Evolutionary conservation across 768 basidiomycete genomes (phyloP), one percentile per base, ranked within the genome.

Genomic region (Boletellus sp.): DNA sequence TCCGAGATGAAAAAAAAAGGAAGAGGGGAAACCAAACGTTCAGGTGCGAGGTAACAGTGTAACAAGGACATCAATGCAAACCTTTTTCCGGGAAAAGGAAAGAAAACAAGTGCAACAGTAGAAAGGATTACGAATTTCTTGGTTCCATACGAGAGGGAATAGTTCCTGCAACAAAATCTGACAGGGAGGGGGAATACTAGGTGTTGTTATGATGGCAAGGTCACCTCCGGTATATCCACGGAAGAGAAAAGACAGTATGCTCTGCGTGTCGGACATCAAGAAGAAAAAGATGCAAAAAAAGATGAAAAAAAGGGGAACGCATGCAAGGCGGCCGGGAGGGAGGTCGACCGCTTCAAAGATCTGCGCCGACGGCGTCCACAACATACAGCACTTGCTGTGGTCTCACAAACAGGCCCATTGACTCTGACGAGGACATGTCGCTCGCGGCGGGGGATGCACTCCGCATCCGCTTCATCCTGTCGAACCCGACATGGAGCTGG

Each of bases 371-470:
- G 32, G 90, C 90, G 63, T 90, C 87, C 31, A 92, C 82, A 24
- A 93, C 90, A 63, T 92, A 91, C 46, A 93, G 71, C 48, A 92
- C 88, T 64, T 91, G 89, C 67, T 89, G 86, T 5, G 90, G 90
- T 47, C 90, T 72, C 41, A 93, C 89, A 60, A 93, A 93, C 40
- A 93, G 62, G 1, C 90, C 90, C 56, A 80, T 64, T 0, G 83
- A 79, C 68, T 92, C 83, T 65, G 81, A 61, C 58, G 68, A 66
- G 70, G 86, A 67, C 68, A 81, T 58, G 45, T 80, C 79, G 62
- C 79, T 80, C 32, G 74, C 69, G 0, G 80, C 81, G 6, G 90
- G 90, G 40, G 85, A 87, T 10, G 75, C 80, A 57, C 89, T 81
- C 48, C 80, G 65, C 60, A 81, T 75, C 52, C 90, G 71, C 69